Percentiles rank a stretch among this genome's conserved stretches.
These are phyloP conservation scores for Penicillium mononematosum DNA, from an alignment of 495 filamentous ascomycete genomes.

Conservation along the genomic window DNA sequence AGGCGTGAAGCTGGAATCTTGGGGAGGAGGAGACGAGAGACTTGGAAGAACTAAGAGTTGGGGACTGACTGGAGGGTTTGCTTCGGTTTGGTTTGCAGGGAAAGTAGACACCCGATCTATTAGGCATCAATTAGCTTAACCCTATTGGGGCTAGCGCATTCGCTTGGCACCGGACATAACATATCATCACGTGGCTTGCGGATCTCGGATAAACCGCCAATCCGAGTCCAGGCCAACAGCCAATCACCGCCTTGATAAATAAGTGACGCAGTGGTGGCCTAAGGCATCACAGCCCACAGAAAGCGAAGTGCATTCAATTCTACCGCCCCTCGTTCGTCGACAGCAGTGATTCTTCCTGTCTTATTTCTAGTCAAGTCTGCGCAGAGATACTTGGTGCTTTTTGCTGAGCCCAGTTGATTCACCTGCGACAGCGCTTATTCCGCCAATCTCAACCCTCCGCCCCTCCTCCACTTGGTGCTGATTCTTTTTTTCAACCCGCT, in stretches of 20 bases:
- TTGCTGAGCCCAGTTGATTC: slow-evolving; percentile 15
- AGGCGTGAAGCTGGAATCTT: slow-evolving; percentile 17
- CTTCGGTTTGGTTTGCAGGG: slow-evolving; percentile 32
- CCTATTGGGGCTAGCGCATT: slow-evolving; percentile 28
- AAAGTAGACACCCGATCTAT: slow-evolving; percentile 30
- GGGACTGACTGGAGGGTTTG: slow-evolving; percentile 23
- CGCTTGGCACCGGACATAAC: slow-evolving; percentile 20
- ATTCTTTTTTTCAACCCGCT: slow-evolving; percentile 15
- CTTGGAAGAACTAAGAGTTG: slow-evolving; percentile 28
- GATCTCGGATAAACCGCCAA: not conserved
- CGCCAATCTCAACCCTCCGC: slow-evolving; percentile 15
- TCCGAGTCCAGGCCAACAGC: slow-evolving; percentile 3
- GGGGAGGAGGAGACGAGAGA: slow-evolving; percentile 22
- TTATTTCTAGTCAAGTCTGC: slow-evolving; percentile 21
- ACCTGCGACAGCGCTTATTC: slow-evolving; percentile 18
- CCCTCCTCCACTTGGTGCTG: slow-evolving; percentile 14
- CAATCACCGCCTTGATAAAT: slow-evolving; percentile 30
- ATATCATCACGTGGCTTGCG: slow-evolving; percentile 23
- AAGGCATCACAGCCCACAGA: slow-evolving; percentile 32
- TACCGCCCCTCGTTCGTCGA: slow-evolving; percentile 20
- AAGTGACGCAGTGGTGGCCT: slow-evolving; percentile 33
- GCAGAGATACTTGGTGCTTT: slow-evolving; percentile 27
- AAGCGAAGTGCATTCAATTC: slow-evolving; percentile 27
- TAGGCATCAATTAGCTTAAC: slow-evolving; percentile 28
- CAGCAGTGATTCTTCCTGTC: slow-evolving; percentile 23